phyloP scores from a whole-genome alignment of 768 basidiomycete species.

The Tubosaeta brunneosetosa region DNA sequence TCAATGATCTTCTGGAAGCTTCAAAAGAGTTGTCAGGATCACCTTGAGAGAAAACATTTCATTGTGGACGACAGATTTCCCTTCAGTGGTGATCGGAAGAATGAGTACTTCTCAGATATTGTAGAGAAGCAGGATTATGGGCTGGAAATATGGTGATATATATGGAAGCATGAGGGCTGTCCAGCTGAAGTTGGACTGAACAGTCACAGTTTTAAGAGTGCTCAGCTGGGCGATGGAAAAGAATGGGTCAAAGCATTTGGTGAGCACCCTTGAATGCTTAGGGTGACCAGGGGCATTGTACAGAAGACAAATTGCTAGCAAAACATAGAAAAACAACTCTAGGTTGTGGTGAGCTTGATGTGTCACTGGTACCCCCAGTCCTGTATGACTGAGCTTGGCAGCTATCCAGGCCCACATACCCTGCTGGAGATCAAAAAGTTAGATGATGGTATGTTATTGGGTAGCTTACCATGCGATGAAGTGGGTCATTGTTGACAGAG shows the following conservation, averaged over 20 bases:
- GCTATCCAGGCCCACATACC: background rate
- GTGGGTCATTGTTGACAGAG: background rate
- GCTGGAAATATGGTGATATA: background rate
- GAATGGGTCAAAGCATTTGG: conserved; percentile 2
- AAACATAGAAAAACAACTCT: conserved; percentile 11
- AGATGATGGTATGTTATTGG: background rate
- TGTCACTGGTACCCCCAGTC: background rate
- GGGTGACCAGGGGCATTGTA: background rate
- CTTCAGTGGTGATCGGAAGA: background rate
- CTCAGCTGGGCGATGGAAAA: background rate
- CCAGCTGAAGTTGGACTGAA: background rate
- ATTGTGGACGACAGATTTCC: too few species aligned
- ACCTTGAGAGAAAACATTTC: too few species aligned
- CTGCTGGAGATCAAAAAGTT: conserved; percentile 3
- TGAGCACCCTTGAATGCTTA: background rate
- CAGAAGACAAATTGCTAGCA: conserved; percentile 5
- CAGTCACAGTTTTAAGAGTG: background rate
- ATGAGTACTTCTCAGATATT: background rate
- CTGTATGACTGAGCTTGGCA: background rate
- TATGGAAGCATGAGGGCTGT: background rate
- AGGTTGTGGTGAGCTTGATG: conserved; percentile 4
- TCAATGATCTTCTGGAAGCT: too few species aligned
- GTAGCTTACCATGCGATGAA: background rate
- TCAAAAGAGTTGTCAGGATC: too few species aligned
- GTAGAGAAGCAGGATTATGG: background rate